Base-by-base conservation (phyloP, 1,139 yeast species). In the Tardiomyces blankii region DNA sequence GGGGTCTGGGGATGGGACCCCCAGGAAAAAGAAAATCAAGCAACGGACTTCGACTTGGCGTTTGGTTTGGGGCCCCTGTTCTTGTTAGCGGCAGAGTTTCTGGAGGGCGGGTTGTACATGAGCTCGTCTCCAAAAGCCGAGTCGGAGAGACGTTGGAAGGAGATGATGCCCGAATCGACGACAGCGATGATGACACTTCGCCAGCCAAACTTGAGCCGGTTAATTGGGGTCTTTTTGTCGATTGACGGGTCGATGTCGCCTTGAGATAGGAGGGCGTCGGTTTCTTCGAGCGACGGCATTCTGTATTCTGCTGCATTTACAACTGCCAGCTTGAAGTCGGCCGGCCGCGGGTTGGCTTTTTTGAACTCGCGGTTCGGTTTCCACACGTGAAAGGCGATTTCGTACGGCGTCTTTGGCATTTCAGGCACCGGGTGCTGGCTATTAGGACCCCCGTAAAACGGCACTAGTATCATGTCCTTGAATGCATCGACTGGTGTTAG, bases 271-370 rank as follows among this genome's bases (percentile, higher is more conserved):
- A 69, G 47, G 13, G 53, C 51, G 28, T 61, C 50, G 42, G 64
- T 43, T 53, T 73, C 59, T 1, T 54, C 41, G 14, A 78, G 57
- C 0, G 73, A 64, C 0, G 95, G 95, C 54, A 86, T 74, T 12
- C 62, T 60, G 9, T 65, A 55, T 11, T 63, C 62, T 21, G 74
- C 69, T 1, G 82, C 74, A 49, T 78, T 75, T 4, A 76, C 68
- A 0, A 87, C 78, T 2, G 77, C 71, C 1, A 89, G 63, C 52
- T 82, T 87, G 57, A 78, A 89, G 60, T 89, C 91, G 0, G 96
- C 95, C 1, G 59, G 52, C 0, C 86, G 83, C 0, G 89, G 88
- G 28, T 61, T 59, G 40, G 78, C 79, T 57, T 88, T 88, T 47
- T 79, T 79, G 64, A 85, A 89, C 9, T 51, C 48, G 62, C 63